phyloP scores from a whole-genome alignment of 768 basidiomycete genomes.

The Suillus bovinus region DNA sequence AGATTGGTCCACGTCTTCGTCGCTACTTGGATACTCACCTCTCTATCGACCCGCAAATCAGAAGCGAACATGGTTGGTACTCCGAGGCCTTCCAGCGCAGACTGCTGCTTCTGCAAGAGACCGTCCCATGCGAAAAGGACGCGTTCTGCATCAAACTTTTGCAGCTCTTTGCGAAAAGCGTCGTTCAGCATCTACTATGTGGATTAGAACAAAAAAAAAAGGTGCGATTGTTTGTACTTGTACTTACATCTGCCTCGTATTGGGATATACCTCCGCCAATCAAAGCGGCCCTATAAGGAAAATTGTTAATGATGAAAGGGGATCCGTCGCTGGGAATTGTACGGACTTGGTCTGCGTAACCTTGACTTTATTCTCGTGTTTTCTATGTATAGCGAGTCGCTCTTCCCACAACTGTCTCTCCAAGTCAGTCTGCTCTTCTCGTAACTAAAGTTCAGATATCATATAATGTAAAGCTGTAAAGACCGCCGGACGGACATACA shows the following conservation, averaged over 20 bases:
- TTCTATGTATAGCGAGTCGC: slow-evolving; percentile 57
- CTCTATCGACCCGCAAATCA: slow-evolving; percentile 44
- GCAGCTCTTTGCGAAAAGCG: slow-evolving; percentile 63
- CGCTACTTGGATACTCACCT: slow-evolving; percentile 44
- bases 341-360: slow-evolving; percentile 66
- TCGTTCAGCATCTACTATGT: slow-evolving; percentile 45
- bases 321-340: slow-evolving; percentile 2
- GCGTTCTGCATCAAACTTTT: slow-evolving; percentile 67
- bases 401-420: slow-evolving; percentile 73
- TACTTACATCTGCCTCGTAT: slow-evolving; percentile 50
- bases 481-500: slow-evolving; percentile 37
- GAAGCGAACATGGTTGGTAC: slow-evolving; percentile 77
- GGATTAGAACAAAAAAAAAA: slow-evolving; percentile 7
- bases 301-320: slow-evolving; percentile 6
- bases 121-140: slow-evolving; percentile 77
- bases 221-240: too few relatives aligned
- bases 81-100: slow-evolving; percentile 53
- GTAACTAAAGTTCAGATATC: slow-evolving; percentile 48
- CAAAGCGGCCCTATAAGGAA: slow-evolving; percentile 56
- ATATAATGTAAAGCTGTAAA: slow-evolving; percentile 13
- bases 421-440: slow-evolving; percentile 66
- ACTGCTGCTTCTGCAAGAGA: slow-evolving; percentile 70
- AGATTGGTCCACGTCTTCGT: slow-evolving; percentile 5
- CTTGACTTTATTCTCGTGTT: slow-evolving; percentile 72
- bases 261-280: slow-evolving; percentile 65